Conservation (phyloP, 345 rosid species). For the Eutrema heterophyllum region DNA sequence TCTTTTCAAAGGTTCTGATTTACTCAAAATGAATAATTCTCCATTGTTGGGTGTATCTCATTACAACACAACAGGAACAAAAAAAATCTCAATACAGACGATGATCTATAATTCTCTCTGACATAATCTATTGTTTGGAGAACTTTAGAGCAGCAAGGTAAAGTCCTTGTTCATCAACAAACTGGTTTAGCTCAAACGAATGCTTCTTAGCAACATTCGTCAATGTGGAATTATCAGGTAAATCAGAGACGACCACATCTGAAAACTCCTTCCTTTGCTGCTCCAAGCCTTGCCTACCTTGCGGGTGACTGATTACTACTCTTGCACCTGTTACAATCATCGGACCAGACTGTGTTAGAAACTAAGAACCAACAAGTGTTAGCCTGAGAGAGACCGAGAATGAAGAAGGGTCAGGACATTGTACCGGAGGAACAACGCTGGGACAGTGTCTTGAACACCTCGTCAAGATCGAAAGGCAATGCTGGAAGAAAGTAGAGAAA, state of each 20-base stretch:
- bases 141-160: conserved; percentile 64
- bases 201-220: conserved; percentile 47
- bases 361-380: conserved; percentile 3
- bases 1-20: conserved; percentile 15
- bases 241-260: conserved; percentile 58
- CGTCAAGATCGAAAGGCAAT: conserved; percentile 57
- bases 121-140: conserved; percentile 19
- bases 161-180: conserved; percentile 59
- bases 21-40: conserved; percentile 1
- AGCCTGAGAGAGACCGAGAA: neutral
- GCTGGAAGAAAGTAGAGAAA: conserved; percentile 86
- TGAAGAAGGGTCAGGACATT: neutral
- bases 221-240: conserved; percentile 66
- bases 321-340: conserved; percentile 58
- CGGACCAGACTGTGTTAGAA: neutral
- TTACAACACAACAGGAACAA: conserved; percentile 1
- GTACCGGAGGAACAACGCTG: conserved; percentile 66
- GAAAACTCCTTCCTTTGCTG: conserved; percentile 57
- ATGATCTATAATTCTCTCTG: neutral
- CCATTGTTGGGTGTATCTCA: conserved; percentile 1
- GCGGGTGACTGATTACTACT: conserved; percentile 73
- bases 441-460: conserved; percentile 48
- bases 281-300: conserved; percentile 61
- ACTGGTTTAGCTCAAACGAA: conserved; percentile 52
- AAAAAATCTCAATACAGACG: neutral